Evolutionary conservation across 2,329 filamentous ascomycete species (phyloP), one percentile per base, ranked within the genome.

Genomic region (Periconia macrospinosa): DNA sequence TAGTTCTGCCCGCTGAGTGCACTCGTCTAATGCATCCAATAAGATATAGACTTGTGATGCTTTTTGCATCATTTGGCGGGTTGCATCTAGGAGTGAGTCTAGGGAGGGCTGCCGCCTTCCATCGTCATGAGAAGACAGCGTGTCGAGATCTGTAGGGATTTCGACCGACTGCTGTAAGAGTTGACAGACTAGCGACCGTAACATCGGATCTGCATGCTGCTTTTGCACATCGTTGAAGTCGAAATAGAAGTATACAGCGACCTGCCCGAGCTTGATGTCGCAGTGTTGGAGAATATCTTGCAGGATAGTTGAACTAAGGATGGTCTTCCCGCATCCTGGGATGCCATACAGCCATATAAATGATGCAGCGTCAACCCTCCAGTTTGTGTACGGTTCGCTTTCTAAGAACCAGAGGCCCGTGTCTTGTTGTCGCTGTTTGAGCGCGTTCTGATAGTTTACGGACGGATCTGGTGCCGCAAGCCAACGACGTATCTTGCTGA

Each of bases 301-400:
- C n/a, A 77, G 62, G 23, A 78, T 57, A 1, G 66, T 72, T 6
- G 71, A 76, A 53, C 69, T 71, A 0, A 78, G 63, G 49, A 78
- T 62, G 0, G 74, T 77, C 55, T 78, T 78, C 11, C 77, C 75
- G 46, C 75, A 78, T 37, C 76, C 76, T 17, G 72, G 66, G 19
- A 75, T 76, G 1, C 76, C 73, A 56, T 75, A 51, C 6, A 78
- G 65, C 74, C 73, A 78, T 0, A 77, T 52, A 50, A 65, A 64
- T 6, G 69, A 74, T 13, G 60, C 61, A 15, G 47, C 30, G 14
- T 45, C 41, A 1, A 30, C 56, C 52, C 69, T 75, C 76, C 74
- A 78, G 13, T 43, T 42, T 0, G 13, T 14, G 50, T 71, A 77
- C 3, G 50, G 17, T 20, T 35, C 53, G 6, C 55, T 30, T n/a